Evolutionary conservation across 2,329 filamentous ascomycete species (phyloP).

Genomic region (Xylaria sp.): DNA sequence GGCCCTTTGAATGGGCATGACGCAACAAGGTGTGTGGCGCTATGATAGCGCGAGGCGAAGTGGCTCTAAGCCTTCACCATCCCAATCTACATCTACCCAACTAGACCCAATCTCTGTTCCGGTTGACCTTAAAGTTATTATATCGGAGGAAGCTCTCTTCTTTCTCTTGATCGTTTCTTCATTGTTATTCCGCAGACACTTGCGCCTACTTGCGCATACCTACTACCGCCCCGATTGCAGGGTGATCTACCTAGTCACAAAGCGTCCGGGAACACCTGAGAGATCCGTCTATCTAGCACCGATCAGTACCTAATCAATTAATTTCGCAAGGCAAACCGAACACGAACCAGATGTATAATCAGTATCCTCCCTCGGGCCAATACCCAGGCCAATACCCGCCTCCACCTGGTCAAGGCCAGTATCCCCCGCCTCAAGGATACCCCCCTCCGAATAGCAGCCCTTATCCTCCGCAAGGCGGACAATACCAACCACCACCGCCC

Average conservation of each 20-base stretch:
- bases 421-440: conserved; percentile 47
- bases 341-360: conserved; percentile 36
- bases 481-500: conserved; percentile 54
- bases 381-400: conserved; percentile 29
- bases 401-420: conserved; percentile 35
- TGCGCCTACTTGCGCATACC: background rate
- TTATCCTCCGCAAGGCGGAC: conserved; percentile 43
- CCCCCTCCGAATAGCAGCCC: conserved; percentile 47
- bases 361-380: conserved; percentile 45
- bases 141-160: background rate
- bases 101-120: background rate
- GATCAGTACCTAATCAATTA: background rate
- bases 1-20: conserved; percentile 23
- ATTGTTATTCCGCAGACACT: background rate
- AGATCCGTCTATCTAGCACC: background rate
- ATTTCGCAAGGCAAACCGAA: background rate
- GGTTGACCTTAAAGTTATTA: background rate
- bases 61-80: conserved; percentile 23
- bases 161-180: conserved; percentile 1
- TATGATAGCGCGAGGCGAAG: conserved; percentile 28
- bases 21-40: conserved; percentile 31
- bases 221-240: background rate
- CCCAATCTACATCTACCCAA: conserved; percentile 2
- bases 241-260: background rate
- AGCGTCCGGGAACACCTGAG: background rate